A percentile compares a stretch with the other conserved stretches of the same genome.
Conservation (phyloP, 768 basidiomycete species). For the Kwoniella botswanensis region DNA sequence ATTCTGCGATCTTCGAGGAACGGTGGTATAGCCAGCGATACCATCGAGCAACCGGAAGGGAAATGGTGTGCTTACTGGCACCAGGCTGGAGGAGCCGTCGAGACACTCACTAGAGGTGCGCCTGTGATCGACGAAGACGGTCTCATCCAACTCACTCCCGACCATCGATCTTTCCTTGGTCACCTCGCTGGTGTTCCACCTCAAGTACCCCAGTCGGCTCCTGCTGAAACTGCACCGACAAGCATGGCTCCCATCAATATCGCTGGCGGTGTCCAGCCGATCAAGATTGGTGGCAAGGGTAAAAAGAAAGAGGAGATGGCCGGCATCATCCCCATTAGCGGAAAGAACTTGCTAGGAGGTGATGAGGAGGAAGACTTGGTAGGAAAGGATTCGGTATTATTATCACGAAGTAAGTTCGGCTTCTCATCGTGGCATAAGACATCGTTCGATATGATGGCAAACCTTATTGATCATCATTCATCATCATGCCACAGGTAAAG, state of each 20-base stretch:
- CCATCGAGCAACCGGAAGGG: conserved; percentile 38
- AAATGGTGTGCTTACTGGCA: conserved; percentile 75
- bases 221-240: background rate
- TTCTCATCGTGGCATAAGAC: background rate
- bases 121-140: conserved; percentile 31
- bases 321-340: conserved; percentile 22
- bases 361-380: conserved; percentile 47
- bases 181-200: conserved; percentile 30
- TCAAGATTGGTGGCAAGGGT: conserved; percentile 37
- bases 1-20: conserved; percentile 32
- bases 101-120: conserved; percentile 30
- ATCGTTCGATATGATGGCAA: background rate
- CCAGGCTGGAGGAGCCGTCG: conserved; percentile 65
- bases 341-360: conserved; percentile 40
- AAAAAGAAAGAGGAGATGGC: conserved; percentile 39
- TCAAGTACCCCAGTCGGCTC: conserved; percentile 4
- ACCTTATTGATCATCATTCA: conserved; percentile 11
- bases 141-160: conserved; percentile 31
- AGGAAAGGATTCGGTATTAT: conserved; percentile 46
- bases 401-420: conserved; percentile 47
- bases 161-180: conserved; percentile 39
- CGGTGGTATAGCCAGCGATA: conserved; percentile 46
- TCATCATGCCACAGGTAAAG: conserved; percentile 45
- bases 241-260: conserved; percentile 24
- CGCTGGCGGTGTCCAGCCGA: conserved; percentile 26